Evolutionary conservation across 768 basidiomycete species (phyloP).

Genomic region (Trichaptum fuscoviolaceum): DNA sequence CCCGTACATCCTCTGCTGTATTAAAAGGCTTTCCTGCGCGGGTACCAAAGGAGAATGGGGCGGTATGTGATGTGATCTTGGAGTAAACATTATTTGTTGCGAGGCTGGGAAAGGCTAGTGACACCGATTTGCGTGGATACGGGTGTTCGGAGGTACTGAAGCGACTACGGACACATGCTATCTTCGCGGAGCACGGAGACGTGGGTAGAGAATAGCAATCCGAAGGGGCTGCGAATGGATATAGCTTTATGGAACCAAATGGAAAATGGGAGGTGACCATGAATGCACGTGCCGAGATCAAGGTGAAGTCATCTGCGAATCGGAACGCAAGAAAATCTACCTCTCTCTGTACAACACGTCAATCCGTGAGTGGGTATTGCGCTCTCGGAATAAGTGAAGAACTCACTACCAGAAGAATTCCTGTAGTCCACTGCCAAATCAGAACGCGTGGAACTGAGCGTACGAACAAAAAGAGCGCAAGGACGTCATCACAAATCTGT

Average conservation of each 20-base stretch:
- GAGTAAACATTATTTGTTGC: neutral
- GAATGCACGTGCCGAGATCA: slow-evolving; percentile 39
- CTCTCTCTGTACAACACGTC: slow-evolving; percentile 24
- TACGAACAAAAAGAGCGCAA: slow-evolving; percentile 42
- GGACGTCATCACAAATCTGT: slow-evolving; percentile 49
- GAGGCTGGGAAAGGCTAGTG: neutral
- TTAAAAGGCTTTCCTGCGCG: neutral
- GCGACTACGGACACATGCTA: neutral
- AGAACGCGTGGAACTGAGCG: slow-evolving; percentile 29
- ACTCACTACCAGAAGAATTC: slow-evolving; percentile 37
- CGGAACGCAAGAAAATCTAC: slow-evolving; percentile 19
- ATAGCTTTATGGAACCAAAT: slow-evolving; percentile 39
- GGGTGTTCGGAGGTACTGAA: neutral
- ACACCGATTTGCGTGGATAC: neutral
- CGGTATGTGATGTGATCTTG: neutral
- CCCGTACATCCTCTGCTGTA: neutral
- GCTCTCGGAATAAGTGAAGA: neutral
- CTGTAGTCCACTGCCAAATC: slow-evolving; percentile 52
- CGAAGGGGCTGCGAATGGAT: slow-evolving; percentile 21
- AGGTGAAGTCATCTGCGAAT: slow-evolving; percentile 38
- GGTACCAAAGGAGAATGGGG: neutral
- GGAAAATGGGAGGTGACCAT: slow-evolving; percentile 32
- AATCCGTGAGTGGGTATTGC: neutral
- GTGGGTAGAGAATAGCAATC: slow-evolving; percentile 11
- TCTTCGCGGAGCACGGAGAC: slow-evolving; percentile 15